phyloP scores from a whole-genome alignment of 306 rosid species.

The Prunus fruticosa region DNA sequence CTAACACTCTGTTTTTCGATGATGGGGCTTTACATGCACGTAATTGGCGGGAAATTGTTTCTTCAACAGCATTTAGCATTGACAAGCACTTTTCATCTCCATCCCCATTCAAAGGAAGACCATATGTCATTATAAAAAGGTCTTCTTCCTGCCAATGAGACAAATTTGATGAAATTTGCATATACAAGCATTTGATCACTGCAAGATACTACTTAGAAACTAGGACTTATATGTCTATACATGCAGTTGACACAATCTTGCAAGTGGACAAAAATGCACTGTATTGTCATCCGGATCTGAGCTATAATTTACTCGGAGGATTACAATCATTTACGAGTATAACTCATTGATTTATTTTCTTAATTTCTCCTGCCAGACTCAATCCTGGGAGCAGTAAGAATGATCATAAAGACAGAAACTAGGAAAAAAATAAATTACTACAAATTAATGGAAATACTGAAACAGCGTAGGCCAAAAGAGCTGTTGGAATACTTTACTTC shows the following conservation, averaged over 20 bases:
- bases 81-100: conserved; percentile 86
- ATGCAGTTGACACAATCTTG: too few species aligned
- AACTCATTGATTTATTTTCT: not conserved
- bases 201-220: not conserved
- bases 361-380: not conserved
- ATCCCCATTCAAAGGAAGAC: conserved; percentile 84
- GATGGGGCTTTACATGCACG: conserved; percentile 83
- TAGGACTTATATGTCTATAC: too few species aligned
- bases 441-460: not conserved
- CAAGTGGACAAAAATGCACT: not conserved
- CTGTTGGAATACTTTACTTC: conserved; percentile 93
- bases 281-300: not conserved
- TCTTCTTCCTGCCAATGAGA: conserved; percentile 82
- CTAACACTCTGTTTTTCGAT: conserved; percentile 55
- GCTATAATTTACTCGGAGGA: not conserved
- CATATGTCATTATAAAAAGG: conserved; percentile 82
- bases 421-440: not conserved
- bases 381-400: not conserved
- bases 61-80: conserved; percentile 88
- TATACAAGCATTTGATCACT: not conserved
- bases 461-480: conserved; percentile 28
- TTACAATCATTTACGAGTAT: not conserved
- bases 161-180: conserved; percentile 10
- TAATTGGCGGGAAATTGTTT: conserved; percentile 80
- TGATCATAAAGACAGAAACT: not conserved